These are phyloP conservation scores for Schizophyllum amplum DNA, from an alignment of 1,284 basidiomycete genomes.

Conservation along the genomic window DNA sequence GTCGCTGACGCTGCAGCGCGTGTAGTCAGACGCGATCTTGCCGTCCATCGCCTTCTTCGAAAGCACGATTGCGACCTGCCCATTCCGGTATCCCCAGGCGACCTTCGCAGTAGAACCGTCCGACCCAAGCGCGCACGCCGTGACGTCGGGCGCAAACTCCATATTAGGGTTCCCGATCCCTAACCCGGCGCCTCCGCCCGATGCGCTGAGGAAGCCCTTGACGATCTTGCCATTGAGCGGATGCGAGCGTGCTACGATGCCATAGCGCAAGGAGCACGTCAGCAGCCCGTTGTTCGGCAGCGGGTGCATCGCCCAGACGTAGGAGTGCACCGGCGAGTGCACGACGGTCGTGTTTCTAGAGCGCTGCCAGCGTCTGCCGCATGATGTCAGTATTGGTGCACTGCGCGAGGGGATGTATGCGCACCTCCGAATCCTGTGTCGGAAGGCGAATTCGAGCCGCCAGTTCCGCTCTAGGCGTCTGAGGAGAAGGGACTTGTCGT, in stretches of 20 bases:
- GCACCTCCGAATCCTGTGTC: constrained; percentile 48
- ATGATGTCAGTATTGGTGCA: neutral
- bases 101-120: constrained; percentile 64
- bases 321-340: constrained; percentile 52
- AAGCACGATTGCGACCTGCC: constrained; percentile 59
- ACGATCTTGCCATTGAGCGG: constrained; percentile 66
- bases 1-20: constrained; percentile 41
- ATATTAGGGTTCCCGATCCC: constrained; percentile 72
- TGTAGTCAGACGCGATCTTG: constrained; percentile 36
- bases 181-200: constrained; percentile 52
- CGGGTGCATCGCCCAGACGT: constrained; percentile 48
- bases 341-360: constrained; percentile 53
- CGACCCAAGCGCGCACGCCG: constrained; percentile 46
- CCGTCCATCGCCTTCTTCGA: constrained; percentile 52
- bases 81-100: constrained; percentile 70
- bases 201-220: constrained; percentile 67
- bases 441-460: constrained; percentile 57
- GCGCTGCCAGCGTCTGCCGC: constrained; percentile 60
- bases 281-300: constrained; percentile 54
- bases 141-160: constrained; percentile 67
- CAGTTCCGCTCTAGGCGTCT: constrained; percentile 51
- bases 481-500: constrained; percentile 41
- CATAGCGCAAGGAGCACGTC: constrained; percentile 60
- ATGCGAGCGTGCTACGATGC: constrained; percentile 67
- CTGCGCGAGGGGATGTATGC: neutral